Base-by-base conservation (phyloP, 345 rosid species). In the Dipteronia sinensis region DNA sequence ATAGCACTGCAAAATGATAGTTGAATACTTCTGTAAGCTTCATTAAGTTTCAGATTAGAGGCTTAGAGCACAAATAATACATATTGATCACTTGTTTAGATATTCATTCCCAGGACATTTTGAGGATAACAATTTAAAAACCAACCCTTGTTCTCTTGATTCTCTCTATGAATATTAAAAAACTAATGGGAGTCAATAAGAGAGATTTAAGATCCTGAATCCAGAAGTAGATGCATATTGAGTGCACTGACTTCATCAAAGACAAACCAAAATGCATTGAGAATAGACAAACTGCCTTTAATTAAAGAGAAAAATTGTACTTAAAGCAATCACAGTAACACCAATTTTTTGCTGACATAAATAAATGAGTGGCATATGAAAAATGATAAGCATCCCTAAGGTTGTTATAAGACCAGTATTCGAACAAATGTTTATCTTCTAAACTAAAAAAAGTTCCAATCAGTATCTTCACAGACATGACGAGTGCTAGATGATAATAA, bases 1-100 rank as follows among this genome's bases (percentile, higher is more conserved):
- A 88, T 79, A 62, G 97, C 99, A 86, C 99, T 95, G 93, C 88
- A 86, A 77, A 46, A 51, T 64, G 34, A 76, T 68, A 73, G 67
- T 77, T 74, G 22, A 70, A 61, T 31, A 20, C 64, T 44, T 31
- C 72, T 47, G 61, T 71, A 22, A 78, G 59, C 71, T 34, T 51
- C 19, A 17, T 72, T 22, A 31, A 49, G 31, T 71, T 65, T 55
- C 55, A 63, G 25, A 29, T 22, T 15, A 27, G 15, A 20, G 40
- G 25, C n/a, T 22, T 15, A n/a, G 15, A 20, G 40, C 20, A 62
- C 47, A 25, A 58, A 22, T 25, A 49, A 53, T 42, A 67, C 38
- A 27, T 46, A 25, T 38, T 8, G 31, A 56, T 55, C 65, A 15
- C 22, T 34, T 19, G 38, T 4, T 66, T 40, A 66, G 40, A 75